A percentile compares a stretch with the other conserved stretches of the same genome.
phyloP scores from a whole-genome alignment of 2,329 filamentous ascomycete genomes.

The Cordyceps sp. region DNA sequence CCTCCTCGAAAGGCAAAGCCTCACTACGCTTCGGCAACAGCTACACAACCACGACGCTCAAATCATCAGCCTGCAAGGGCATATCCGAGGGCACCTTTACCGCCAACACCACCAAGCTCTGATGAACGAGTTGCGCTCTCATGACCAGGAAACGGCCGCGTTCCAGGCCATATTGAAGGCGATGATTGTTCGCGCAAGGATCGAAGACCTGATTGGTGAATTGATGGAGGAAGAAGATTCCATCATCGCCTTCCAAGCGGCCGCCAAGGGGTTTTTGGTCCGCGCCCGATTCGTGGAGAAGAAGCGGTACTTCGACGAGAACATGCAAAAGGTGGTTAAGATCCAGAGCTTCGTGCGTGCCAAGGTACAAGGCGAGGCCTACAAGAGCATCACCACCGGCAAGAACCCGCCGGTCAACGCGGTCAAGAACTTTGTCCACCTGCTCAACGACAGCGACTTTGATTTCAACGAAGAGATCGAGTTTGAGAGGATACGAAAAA shows the following conservation, averaged over 20 bases:
- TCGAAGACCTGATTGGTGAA: conserved; percentile 59
- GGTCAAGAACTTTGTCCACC: conserved; percentile 93
- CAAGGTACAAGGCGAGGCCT: conserved; percentile 91
- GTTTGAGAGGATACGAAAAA: conserved; percentile 87
- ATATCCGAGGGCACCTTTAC: conserved; percentile 46
- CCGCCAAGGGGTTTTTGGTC: conserved; percentile 56
- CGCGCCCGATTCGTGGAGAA: conserved; percentile 68
- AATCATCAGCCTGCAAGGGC: conserved; percentile 49
- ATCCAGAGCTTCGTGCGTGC: conserved; percentile 93
- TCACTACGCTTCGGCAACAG: conserved; percentile 31
- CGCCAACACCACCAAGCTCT: conserved; percentile 44
- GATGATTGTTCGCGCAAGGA: conserved; percentile 57
- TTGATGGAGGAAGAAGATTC: conserved; percentile 72
- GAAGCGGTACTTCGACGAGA: conserved; percentile 76
- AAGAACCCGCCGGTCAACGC: conserved; percentile 95
- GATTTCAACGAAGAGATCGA: conserved; percentile 98
- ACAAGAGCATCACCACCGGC: conserved; percentile 89
- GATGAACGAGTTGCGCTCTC: conserved; percentile 52
- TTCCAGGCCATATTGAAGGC: conserved; percentile 66
- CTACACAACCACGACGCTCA: conserved; percentile 40
- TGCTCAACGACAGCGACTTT: conserved; percentile 95
- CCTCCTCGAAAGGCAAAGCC: conserved; percentile 36
- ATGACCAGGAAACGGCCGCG: conserved; percentile 47
- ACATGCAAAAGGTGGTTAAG: conserved; percentile 98
- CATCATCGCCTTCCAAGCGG: conserved; percentile 58